Percentiles rank a stretch among this genome's conserved stretches.
Conservation (phyloP, 208 protist species). For the Phytomonas francai region DNA sequence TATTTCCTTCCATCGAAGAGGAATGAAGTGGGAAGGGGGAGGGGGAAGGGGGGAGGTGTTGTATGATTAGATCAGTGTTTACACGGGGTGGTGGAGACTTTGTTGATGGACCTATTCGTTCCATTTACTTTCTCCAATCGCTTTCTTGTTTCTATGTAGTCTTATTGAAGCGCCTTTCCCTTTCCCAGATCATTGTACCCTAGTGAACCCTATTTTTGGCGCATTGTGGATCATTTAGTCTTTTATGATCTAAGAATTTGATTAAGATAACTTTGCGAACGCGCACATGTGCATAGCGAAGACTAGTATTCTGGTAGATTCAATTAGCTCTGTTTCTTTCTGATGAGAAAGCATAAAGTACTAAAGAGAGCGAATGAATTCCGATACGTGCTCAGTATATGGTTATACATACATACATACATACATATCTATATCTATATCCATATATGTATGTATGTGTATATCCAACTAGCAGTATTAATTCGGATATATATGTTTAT, state of each 20-base stretch:
- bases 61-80: not conserved
- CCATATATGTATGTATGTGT: not conserved
- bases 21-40: not conserved
- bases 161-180: not conserved
- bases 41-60: not conserved
- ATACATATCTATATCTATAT: constrained; percentile 20
- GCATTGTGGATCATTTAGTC: not conserved
- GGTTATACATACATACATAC: constrained; percentile 13
- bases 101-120: not conserved
- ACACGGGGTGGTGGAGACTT: not conserved
- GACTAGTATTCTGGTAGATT: not conserved
- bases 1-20: not conserved
- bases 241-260: not conserved
- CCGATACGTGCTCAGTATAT: not conserved
- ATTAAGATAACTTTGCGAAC: not conserved
- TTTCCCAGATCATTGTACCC: not conserved
- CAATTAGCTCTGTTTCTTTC: not conserved
- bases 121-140: not conserved
- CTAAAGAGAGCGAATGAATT: not conserved
- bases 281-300: not conserved
- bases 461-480: constrained; percentile 3
- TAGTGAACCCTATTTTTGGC: not conserved
- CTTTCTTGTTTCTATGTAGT: not conserved
- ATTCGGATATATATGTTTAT: constrained; percentile 4
- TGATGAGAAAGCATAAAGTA: not conserved